Conservation (phyloP, 805 yeast genomes). For the Debaryomyces maramus region DNA sequence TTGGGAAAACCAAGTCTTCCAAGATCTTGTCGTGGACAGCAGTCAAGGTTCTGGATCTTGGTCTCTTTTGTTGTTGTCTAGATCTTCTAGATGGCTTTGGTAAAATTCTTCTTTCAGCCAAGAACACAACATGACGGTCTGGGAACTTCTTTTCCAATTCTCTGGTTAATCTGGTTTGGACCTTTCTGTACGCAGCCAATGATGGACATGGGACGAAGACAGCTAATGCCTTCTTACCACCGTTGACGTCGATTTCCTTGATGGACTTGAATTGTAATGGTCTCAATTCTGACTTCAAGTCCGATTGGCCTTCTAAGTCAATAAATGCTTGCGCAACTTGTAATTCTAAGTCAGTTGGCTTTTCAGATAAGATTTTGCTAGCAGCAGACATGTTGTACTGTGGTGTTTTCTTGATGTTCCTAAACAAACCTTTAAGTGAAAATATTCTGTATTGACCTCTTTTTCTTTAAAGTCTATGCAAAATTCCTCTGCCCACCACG, state of each 20-base stretch:
- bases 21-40: constrained; percentile 98
- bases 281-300: constrained; percentile 96
- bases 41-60: constrained; percentile 98
- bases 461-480: neutral
- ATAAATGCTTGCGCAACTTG: constrained; percentile 98
- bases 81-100: constrained; percentile 98
- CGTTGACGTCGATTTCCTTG: constrained; percentile 96
- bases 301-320: constrained; percentile 96
- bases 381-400: constrained; percentile 83
- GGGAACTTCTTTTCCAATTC: constrained; percentile 99
- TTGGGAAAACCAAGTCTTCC: constrained; percentile 99
- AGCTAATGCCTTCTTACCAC: constrained; percentile 98
- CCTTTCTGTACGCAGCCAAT: constrained; percentile 90
- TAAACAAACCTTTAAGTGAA: constrained; percentile 6
- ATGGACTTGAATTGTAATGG: constrained; percentile 98
- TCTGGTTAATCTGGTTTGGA: constrained; percentile 96
- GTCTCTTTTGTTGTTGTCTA: constrained; percentile 96
- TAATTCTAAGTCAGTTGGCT: constrained; percentile 98
- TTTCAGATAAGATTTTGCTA: constrained; percentile 89
- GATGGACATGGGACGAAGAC: constrained; percentile 98
- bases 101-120: constrained; percentile 99
- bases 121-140: constrained; percentile 98
- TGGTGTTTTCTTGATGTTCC: neutral
- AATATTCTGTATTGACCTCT: neutral
- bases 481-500: too few relatives aligned